Evolutionary conservation across 495 filamentous ascomycete genomes (phyloP), one percentile per base, ranked within the genome.

Genomic region (Neurospora sp.): DNA sequence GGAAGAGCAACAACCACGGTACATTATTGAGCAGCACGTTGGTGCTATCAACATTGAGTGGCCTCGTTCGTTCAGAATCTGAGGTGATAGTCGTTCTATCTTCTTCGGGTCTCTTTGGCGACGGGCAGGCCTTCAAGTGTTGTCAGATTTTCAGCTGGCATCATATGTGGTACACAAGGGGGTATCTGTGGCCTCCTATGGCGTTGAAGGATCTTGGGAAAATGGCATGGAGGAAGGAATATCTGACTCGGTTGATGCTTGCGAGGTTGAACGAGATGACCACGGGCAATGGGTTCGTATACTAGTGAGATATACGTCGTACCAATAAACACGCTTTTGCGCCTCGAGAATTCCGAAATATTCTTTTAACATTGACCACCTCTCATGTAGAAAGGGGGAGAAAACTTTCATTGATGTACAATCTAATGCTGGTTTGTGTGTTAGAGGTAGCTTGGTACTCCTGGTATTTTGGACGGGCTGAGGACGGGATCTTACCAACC

Each of bases 1-100:
- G 46, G 20, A 0, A 54, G n/a, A 54, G 10, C n/a, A 5, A 1
- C n/a, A 23, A 0, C n/a, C n/a, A 10, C 10, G 0, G 0, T 54
- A 54, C 46, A 0, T 54, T 0, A 54, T 54, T 54, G 20, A 54
- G 20, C 46, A 23, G 20, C 46, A 54, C 46, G 5, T 54, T 54
- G 46, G 46, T 23, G 20, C n/a, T 12, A 0, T 54, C n/a, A 10
- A 54, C 46, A 2, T 1, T 1, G 0, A 23, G 20, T 54, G 46
- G 46, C n/a, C 46, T 54, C 46, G 20, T 1, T 54, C 4, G 0
- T 54, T 23, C n/a, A 54, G 0, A 0, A 54, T 54, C 0, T 54
- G 46, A 23, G 10, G 46, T 12, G 2, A 20, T 20, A 1, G 44
- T 49, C 9, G 9, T 11, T 3, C 1, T 10, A 20, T 10, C 0